Percentiles rank a stretch among this genome's conserved stretches.
These are phyloP conservation scores for Kwoniella sp. DNA, from an alignment of 768 basidiomycete species.

Conservation along the genomic window DNA sequence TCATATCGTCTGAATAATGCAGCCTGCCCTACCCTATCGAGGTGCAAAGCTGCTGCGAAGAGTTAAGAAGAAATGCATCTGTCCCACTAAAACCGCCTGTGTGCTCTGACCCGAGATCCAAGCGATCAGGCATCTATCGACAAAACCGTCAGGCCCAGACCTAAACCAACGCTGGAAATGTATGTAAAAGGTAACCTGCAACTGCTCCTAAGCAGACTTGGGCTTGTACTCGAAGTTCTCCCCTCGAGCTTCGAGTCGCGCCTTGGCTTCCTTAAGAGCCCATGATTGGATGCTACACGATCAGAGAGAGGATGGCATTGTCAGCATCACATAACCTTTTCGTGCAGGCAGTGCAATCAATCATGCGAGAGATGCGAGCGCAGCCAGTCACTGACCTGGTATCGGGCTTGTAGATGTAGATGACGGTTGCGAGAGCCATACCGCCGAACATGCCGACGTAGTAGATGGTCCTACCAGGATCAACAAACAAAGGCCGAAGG, in stretches of 20 bases:
- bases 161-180: no score
- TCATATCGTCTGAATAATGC: no score
- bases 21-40: no score
- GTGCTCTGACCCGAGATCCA: not conserved
- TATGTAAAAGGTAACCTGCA: no score
- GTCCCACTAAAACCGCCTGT: no score
- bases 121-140: not conserved
- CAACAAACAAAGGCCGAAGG: no score
- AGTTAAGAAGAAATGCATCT: no score
- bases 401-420: conserved; percentile 90
- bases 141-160: no score
- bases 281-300: conserved; percentile 80
- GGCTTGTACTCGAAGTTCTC: conserved; percentile 84
- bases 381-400: conserved; percentile 67
- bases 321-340: not conserved
- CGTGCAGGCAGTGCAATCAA: not conserved
- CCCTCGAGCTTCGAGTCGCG: conserved; percentile 87
- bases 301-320: not conserved
- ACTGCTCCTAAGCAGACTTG: conserved; percentile 27
- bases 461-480: conserved; percentile 74
- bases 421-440: conserved; percentile 72
- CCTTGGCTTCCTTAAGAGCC: conserved; percentile 87
- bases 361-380: conserved; percentile 4
- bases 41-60: no score
- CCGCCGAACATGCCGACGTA: conserved; percentile 88